Evolutionary conservation across 1,284 basidiomycete species (phyloP).

Genomic region (Kalmanozyma brasiliensis): DNA sequence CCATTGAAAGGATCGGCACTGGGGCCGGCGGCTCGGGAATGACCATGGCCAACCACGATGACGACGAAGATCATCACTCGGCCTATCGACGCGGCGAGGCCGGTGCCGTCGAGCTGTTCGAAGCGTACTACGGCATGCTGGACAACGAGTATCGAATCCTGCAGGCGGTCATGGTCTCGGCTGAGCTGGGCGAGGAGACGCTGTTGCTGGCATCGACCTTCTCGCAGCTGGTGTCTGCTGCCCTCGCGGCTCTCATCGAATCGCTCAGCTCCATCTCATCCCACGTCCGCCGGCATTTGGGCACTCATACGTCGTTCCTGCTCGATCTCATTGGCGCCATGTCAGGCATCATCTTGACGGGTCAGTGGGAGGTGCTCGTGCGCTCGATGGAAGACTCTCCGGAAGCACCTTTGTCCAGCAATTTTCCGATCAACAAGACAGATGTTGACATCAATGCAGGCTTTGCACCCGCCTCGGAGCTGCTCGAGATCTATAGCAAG

Average conservation of each 20-base stretch:
- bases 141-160: constrained; percentile 55
- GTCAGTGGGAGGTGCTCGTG: constrained; percentile 37
- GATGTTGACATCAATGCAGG: constrained; percentile 43
- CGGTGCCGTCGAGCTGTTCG: constrained; percentile 49
- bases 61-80: constrained; percentile 47
- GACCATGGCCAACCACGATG: constrained; percentile 49
- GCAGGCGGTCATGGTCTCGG: constrained; percentile 34
- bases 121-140: constrained; percentile 52
- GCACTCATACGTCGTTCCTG: constrained; percentile 58
- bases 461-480: constrained; percentile 31
- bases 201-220: constrained; percentile 38
- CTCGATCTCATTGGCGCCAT: constrained; percentile 49
- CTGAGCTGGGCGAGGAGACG: constrained; percentile 41
- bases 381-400: constrained; percentile 45
- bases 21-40: constrained; percentile 40
- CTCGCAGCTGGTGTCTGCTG: constrained; percentile 36
- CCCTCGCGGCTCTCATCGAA: constrained; percentile 33
- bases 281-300: constrained; percentile 48
- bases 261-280: constrained; percentile 46
- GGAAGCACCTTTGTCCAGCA: constrained; percentile 31
- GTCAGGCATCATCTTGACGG: constrained; percentile 30
- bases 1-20: constrained; percentile 51
- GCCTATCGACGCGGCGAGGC: constrained; percentile 42
- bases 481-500: constrained; percentile 40
- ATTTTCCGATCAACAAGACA: constrained; percentile 28